phyloP scores from a whole-genome alignment of 495 filamentous ascomycete species.

The Hamigera avellanea region DNA sequence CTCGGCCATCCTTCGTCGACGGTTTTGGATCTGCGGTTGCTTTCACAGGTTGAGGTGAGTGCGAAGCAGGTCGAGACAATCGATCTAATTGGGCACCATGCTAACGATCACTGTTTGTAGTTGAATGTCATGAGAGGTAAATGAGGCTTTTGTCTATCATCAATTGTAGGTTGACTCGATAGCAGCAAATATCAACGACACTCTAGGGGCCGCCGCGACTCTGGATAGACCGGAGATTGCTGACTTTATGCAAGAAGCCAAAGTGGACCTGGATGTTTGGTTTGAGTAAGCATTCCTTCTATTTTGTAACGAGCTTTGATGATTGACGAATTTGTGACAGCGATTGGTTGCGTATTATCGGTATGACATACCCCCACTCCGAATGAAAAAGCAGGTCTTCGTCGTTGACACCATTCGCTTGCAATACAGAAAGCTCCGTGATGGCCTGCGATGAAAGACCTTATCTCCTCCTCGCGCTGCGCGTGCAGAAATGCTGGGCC shows the following conservation, averaged over 20 bases:
- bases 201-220: conserved; percentile 9
- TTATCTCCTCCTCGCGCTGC: conserved; percentile 25
- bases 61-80: not conserved
- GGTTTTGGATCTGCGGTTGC: conserved; percentile 34
- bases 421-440: conserved; percentile 10
- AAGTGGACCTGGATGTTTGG: conserved; percentile 35
- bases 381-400: too few relatives aligned
- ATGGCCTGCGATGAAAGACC: conserved; percentile 20
- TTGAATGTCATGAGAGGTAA: conserved; percentile 32
- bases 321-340: conserved; percentile 11
- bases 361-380: conserved; percentile 10
- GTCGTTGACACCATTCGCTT: not conserved
- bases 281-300: conserved; percentile 21
- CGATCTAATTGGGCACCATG: not conserved
- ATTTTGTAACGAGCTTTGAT: not conserved
- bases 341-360: conserved; percentile 34
- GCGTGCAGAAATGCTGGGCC: conserved; percentile 34
- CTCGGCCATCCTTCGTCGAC: conserved; percentile 30
- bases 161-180: too few relatives aligned
- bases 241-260: conserved; percentile 32
- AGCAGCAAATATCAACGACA: conserved; percentile 24
- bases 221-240: conserved; percentile 18
- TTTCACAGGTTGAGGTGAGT: conserved; percentile 40
- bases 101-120: conserved; percentile 10
- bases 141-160: not conserved